Evolutionary conservation across 2,329 filamentous ascomycete species (phyloP), one percentile per base, ranked within the genome.

Genomic region (Trichoderma arundinaceum): DNA sequence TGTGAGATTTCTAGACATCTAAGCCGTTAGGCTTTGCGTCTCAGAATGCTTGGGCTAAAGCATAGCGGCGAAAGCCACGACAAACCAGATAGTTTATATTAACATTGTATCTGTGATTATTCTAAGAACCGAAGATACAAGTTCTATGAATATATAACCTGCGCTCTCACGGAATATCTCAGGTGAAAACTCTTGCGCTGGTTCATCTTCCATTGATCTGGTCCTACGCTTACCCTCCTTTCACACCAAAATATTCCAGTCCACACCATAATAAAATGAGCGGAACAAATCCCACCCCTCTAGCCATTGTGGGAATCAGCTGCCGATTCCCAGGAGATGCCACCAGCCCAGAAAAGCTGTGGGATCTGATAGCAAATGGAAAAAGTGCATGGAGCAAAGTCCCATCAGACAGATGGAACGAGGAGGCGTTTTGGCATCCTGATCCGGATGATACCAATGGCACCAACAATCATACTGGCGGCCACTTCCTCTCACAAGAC

Each of bases 401-500:
- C 9, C 62, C 62, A 6, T 19, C 52, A n/a, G 53, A 65, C 17
- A 49, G 62, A 48, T 68, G 41, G 51, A 66, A 66, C 52, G 59
- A 56, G 35, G 75, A 72, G 66, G 76, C 67, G 49, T 74, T 77
- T 67, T 75, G 39, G 39, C 39, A 43, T 43, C 39, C 78, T 56
- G 77, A 80, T 48, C 76, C 78, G 1, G n/a, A 77, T 77, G 66
- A 74, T 72, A 7, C 32, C 13, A 48, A 65, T 43, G 77, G 77
- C 13, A 69, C 70, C 33, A 70, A 73, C 62, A 78, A 76, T 10
- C 46, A 70, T 73, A 66, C 63, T 38, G 71, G 72, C n/a, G 72
- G 71, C 15, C 76, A 77, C 69, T 81, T 81, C 57, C 71, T 84
- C 59, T 75, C 78, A 54, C 75, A 77, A 38, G 80, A 83, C 63